Evolutionary conservation across 2,329 filamentous ascomycete genomes (phyloP).

Genomic region (Penicillium frequentans): DNA sequence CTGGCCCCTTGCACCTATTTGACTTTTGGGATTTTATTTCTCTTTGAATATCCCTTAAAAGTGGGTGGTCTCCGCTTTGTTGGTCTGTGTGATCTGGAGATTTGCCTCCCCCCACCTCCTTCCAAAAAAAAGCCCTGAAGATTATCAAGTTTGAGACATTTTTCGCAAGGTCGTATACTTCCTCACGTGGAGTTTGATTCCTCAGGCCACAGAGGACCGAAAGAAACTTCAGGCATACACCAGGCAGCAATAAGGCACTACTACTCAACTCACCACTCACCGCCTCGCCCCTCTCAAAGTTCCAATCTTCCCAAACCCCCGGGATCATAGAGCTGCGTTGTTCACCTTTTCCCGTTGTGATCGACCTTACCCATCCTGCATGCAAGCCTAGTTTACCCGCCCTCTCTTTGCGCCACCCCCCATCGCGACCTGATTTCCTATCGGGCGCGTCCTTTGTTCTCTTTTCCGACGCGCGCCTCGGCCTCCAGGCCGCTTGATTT

Average conservation of each 20-base stretch:
- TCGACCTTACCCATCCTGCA: constrained; percentile 28
- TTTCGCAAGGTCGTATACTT: background rate
- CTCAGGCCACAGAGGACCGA: background rate
- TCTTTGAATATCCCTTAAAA: background rate
- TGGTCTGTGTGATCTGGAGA: background rate
- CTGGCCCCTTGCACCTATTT: background rate
- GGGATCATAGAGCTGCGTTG: constrained; percentile 16
- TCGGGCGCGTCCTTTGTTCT: constrained; percentile 19
- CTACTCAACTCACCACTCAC: constrained; percentile 13
- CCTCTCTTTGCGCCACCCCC: constrained; percentile 18
- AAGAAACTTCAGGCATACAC: constrained; percentile 6
- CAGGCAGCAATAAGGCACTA: constrained; percentile 5
- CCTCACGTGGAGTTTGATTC: background rate
- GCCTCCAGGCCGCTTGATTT: constrained; percentile 30
- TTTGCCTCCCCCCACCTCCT: background rate
- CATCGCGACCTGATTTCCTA: constrained; percentile 16
- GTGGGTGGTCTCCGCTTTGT: background rate
- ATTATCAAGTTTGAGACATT: background rate
- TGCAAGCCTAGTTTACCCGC: constrained; percentile 26
- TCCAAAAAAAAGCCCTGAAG: background rate
- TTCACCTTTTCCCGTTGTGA: constrained; percentile 28
- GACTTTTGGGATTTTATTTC: background rate
- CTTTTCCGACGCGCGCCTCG: constrained; percentile 33
- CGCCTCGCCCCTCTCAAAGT: constrained; percentile 30
- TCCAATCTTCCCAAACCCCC: constrained; percentile 24